phyloP scores from a whole-genome alignment of 768 basidiomycete genomes.

The Lepiota brunneoincarnata region DNA sequence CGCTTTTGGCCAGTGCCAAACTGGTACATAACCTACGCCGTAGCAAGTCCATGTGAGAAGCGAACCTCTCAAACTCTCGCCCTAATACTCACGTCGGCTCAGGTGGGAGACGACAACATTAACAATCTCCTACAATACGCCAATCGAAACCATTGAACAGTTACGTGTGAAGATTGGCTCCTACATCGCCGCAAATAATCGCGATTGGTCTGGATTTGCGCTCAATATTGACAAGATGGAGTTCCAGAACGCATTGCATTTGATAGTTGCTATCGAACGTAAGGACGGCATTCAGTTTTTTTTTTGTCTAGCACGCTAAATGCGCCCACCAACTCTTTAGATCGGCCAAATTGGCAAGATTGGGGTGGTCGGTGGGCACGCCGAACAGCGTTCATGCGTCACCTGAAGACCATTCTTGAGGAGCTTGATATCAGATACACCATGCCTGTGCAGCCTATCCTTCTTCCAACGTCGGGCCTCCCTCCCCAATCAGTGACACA shows the following conservation, averaged over 20 bases:
- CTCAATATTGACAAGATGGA: slow-evolving; percentile 82
- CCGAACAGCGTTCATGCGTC: slow-evolving; percentile 72
- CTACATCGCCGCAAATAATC: slow-evolving; percentile 60
- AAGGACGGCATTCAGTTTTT: slow-evolving; percentile 24
- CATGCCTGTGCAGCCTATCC: slow-evolving; percentile 70
- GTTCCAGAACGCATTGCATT: slow-evolving; percentile 66
- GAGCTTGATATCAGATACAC: slow-evolving; percentile 72
- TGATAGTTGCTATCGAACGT: slow-evolving; percentile 74
- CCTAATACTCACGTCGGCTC: background rate
- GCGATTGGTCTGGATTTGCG: slow-evolving; percentile 67
- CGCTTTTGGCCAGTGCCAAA: slow-evolving; percentile 66
- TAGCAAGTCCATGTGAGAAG: slow-evolving; percentile 65
- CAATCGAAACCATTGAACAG: slow-evolving; percentile 68
- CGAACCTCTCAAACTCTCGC: background rate
- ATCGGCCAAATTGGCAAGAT: slow-evolving; percentile 83
- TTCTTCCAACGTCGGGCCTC: slow-evolving; percentile 38
- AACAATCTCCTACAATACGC: slow-evolving; percentile 65
- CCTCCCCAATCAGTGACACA: slow-evolving; percentile 10
- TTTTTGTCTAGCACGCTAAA: background rate
- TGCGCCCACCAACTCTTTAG: slow-evolving; percentile 26
- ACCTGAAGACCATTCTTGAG: slow-evolving; percentile 67
- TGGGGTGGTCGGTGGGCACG: slow-evolving; percentile 81
- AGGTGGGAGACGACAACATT: slow-evolving; percentile 71
- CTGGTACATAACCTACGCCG: slow-evolving; percentile 78
- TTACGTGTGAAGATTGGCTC: slow-evolving; percentile 54